These are phyloP conservation scores for Lycium ferocissimum DNA, from an alignment of 257 asterid genomes.

Conservation along the genomic window DNA sequence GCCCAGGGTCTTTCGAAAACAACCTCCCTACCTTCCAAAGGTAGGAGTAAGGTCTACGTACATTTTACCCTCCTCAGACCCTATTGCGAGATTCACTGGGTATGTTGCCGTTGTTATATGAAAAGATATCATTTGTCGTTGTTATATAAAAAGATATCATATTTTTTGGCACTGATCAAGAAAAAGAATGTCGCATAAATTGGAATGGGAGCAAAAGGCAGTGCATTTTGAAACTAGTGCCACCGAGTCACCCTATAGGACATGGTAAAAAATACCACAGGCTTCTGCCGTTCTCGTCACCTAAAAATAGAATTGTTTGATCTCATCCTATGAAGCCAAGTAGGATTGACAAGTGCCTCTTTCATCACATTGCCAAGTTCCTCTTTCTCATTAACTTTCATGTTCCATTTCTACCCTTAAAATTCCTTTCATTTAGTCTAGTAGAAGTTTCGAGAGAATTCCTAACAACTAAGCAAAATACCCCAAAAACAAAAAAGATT, in stretches of 20 bases:
- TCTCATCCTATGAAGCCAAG: constrained; percentile 1
- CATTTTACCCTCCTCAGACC: too few relatives aligned
- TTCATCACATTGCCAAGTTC: background rate
- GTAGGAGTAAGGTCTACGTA: too few relatives aligned
- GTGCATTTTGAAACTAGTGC: background rate
- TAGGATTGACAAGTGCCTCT: background rate
- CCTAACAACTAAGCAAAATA: background rate
- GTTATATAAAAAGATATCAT: too few relatives aligned
- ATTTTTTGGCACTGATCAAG: too few relatives aligned
- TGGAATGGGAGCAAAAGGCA: background rate
- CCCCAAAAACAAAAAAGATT: background rate
- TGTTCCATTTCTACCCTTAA: background rate
- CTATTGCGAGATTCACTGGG: too few relatives aligned
- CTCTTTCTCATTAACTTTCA: background rate
- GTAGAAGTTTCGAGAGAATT: background rate
- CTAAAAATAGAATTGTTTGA: constrained; percentile 4
- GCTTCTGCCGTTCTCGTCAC: background rate
- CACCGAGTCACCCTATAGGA: background rate
- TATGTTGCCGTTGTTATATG: too few relatives aligned
- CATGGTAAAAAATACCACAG: background rate
- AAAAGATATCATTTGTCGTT: too few relatives aligned
- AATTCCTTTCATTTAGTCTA: background rate
- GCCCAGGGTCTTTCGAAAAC: too few relatives aligned
- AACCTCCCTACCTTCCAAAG: too few relatives aligned
- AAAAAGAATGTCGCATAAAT: too few relatives aligned